Conservation (phyloP, 176 grass and related monocot genomes). For the Secale cereale region DNA sequence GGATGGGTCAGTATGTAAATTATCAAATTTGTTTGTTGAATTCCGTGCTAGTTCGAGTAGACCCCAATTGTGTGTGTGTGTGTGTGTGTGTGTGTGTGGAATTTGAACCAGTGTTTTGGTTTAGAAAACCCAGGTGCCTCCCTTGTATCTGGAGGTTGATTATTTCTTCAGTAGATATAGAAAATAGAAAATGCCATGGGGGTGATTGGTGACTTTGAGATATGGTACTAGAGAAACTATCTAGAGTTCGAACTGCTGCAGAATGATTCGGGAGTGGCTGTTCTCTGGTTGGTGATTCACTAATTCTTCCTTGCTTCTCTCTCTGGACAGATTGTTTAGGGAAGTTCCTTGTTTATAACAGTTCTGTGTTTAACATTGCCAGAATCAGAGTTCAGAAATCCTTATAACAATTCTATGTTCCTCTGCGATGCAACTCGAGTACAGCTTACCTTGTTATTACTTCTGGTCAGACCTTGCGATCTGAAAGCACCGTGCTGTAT, state of each 20-base stretch:
- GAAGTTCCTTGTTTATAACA: not conserved
- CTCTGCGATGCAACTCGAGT: not conserved
- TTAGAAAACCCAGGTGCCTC: not conserved
- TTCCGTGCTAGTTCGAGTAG: not conserved
- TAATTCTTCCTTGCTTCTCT: not conserved
- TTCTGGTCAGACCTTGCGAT: not conserved
- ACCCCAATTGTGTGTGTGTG: too few species aligned
- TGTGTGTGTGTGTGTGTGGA: not conserved
- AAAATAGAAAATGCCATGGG: not conserved
- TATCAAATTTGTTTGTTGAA: not conserved
- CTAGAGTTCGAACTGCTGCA: not conserved
- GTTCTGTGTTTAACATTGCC: not conserved
- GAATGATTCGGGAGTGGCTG: not conserved
- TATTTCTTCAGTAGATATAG: not conserved
- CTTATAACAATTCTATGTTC: not conserved
- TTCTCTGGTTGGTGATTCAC: not conserved
- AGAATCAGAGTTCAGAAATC: not conserved
- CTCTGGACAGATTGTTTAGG: not conserved
- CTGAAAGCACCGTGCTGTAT: not conserved
- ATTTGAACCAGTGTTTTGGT: not conserved
- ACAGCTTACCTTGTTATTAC: not conserved
- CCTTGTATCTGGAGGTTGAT: not conserved
- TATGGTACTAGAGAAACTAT: not conserved
- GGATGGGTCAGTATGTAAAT: not conserved
- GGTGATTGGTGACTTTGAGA: not conserved